Percentiles rank a stretch among this genome's conserved stretches.
Conservation (phyloP, 331 rosid genomes). For the Rhamnella rubrinervis region DNA sequence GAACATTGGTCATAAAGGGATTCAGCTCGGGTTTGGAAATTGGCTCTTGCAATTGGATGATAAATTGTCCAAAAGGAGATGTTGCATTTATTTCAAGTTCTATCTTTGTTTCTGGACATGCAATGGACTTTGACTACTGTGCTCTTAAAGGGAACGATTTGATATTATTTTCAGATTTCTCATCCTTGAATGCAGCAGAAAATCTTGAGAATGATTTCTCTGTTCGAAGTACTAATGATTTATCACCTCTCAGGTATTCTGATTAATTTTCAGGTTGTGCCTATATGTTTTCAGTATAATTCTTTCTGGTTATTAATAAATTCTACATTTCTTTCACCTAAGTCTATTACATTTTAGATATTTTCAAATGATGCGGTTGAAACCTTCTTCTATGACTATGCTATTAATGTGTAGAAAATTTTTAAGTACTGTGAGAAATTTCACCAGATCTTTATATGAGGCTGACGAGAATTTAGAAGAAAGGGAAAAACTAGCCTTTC, state of each 20-base stretch:
- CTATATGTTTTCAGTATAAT: constrained; percentile 1
- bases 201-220: constrained; percentile 43
- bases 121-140: constrained; percentile 63
- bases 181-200: constrained; percentile 39
- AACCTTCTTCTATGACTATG: constrained; percentile 5
- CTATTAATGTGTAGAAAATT: constrained; percentile 15
- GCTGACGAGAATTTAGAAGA: constrained; percentile 57
- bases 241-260: constrained; percentile 42
- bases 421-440: constrained; percentile 34
- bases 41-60: constrained; percentile 85
- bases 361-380: constrained; percentile 8
- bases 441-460: constrained; percentile 27
- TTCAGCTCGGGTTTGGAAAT: constrained; percentile 88
- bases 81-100: constrained; percentile 73
- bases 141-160: constrained; percentile 50
- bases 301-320: constrained; percentile 4
- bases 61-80: constrained; percentile 66
- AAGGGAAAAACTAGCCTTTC: constrained; percentile 54
- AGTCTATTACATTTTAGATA: background rate
- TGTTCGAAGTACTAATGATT: constrained; percentile 17
- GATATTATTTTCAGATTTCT: constrained; percentile 79
- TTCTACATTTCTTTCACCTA: background rate
- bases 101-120: constrained; percentile 65
- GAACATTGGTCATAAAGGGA: constrained; percentile 67
- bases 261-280: background rate